These are phyloP conservation scores for Metschnikowia santaceciliae DNA, from an alignment of 805 yeast genomes.

Conservation along the genomic window DNA sequence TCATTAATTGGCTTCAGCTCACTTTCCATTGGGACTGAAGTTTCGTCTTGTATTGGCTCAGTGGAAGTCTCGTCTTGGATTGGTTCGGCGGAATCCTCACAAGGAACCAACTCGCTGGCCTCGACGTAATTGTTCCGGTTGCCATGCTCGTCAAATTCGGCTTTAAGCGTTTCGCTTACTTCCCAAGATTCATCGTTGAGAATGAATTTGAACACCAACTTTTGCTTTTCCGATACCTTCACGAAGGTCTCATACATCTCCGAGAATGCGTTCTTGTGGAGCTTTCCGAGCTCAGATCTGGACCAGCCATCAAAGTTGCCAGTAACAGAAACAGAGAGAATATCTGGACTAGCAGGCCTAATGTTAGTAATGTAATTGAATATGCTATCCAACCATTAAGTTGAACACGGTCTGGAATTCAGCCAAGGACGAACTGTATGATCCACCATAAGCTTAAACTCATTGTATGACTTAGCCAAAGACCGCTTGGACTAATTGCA, in stretches of 20 bases:
- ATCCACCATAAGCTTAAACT: too few relatives aligned
- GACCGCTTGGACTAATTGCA: too few relatives aligned
- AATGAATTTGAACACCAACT: conserved; percentile 36
- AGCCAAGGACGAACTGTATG: too few relatives aligned
- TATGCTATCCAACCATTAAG: too few relatives aligned
- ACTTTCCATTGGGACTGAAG: neutral
- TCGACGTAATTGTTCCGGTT: conserved; percentile 32
- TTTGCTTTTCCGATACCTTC: conserved; percentile 19
- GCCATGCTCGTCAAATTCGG: conserved; percentile 31
- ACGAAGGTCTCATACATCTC: conserved; percentile 22
- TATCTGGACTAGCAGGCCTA: conserved; percentile 16
- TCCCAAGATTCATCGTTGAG: conserved; percentile 33
- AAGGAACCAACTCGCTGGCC: conserved; percentile 22
- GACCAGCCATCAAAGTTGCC: conserved; percentile 43
- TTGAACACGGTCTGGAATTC: too few relatives aligned
- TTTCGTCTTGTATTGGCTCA: neutral
- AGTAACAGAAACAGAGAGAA: conserved; percentile 31
- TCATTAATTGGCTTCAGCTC: neutral
- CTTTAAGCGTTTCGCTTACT: conserved; percentile 20
- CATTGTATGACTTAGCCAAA: too few relatives aligned
- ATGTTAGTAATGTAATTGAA: conserved; percentile 2
- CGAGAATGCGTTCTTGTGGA: conserved; percentile 7
- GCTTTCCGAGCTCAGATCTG: conserved; percentile 18
- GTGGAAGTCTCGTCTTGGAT: neutral
- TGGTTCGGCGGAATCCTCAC: neutral